These are phyloP conservation scores for Blechomonas ayalai DNA, from an alignment of 208 protist genomes.

Conservation along the genomic window DNA sequence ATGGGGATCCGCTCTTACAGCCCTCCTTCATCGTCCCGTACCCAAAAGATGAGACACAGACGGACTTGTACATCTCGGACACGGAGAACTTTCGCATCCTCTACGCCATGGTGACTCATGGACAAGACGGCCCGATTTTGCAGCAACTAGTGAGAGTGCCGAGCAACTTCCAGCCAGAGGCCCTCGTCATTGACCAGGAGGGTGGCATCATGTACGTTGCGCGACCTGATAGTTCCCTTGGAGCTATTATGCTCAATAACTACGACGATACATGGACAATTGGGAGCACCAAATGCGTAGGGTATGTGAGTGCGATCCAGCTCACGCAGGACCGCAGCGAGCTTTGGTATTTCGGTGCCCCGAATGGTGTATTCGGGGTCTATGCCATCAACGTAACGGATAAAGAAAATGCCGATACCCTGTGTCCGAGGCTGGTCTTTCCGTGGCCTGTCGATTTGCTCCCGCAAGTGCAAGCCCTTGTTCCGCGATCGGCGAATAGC, in stretches of 20 bases:
- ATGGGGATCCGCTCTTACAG: constrained; percentile 4
- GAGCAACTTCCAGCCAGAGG: constrained; percentile 3
- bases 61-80: constrained; percentile 36
- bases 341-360: constrained; percentile 13
- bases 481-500: background rate
- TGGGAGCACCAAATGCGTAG: constrained; percentile 2
- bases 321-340: constrained; percentile 8
- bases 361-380: background rate
- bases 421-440: background rate
- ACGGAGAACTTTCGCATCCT: constrained; percentile 26
- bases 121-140: background rate
- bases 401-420: background rate
- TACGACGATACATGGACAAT: background rate
- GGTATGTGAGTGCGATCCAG: constrained; percentile 9
- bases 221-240: constrained; percentile 1
- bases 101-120: constrained; percentile 5
- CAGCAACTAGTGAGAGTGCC: constrained; percentile 4
- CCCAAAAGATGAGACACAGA: no score
- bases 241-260: constrained; percentile 2
- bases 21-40: constrained; percentile 16
- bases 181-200: constrained; percentile 8
- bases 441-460: background rate
- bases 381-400: background rate
- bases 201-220: constrained; percentile 10
- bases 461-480: background rate